These are phyloP conservation scores for Zoysia pacifica DNA, from an alignment of 176 grass and related monocot genomes.

Conservation along the genomic window DNA sequence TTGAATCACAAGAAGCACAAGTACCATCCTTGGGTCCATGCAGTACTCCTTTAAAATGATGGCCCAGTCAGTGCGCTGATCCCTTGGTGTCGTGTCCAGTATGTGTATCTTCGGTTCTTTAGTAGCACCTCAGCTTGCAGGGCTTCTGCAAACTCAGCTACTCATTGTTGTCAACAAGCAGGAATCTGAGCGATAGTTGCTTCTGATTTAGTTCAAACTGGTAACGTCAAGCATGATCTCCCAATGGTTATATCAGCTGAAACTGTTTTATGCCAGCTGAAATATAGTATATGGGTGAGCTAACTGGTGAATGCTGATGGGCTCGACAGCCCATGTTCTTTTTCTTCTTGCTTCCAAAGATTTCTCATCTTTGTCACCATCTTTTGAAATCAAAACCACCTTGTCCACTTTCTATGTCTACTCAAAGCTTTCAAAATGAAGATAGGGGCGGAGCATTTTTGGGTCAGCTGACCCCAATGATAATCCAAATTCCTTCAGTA, in stretches of 20 bases:
- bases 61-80: not conserved
- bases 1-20: slow-evolving; percentile 1
- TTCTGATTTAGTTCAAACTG: slow-evolving; percentile 1
- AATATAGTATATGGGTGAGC: not conserved
- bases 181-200: not conserved
- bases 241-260: not conserved
- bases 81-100: not conserved
- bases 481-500: too few relatives aligned
- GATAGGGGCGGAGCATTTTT: not conserved
- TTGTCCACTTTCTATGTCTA: slow-evolving; percentile 1
- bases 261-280: not conserved
- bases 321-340: not conserved
- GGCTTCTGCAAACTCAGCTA: not conserved
- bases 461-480: too few relatives aligned
- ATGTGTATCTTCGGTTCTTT: not conserved
- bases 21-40: not conserved
- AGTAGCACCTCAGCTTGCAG: not conserved
- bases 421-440: not conserved
- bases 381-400: not conserved
- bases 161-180: not conserved
- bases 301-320: not conserved
- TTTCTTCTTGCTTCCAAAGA: slow-evolving; percentile 19
- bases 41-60: not conserved
- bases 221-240: not conserved
- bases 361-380: not conserved